Conservation (phyloP, 306 rosid genomes). For the Senna siamea region DNA sequence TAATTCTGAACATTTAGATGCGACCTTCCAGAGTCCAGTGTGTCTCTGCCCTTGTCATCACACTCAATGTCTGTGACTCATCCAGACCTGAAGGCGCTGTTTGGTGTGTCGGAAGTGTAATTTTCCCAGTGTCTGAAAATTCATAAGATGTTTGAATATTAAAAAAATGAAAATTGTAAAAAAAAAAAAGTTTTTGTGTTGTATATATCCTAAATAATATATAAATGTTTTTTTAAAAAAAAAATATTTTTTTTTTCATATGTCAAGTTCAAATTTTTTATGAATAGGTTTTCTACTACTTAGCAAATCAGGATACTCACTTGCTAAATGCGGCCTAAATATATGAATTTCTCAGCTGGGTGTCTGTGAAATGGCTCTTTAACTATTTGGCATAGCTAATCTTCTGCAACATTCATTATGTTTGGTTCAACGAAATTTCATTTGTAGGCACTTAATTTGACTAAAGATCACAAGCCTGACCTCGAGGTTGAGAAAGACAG, state of each 20-base stretch:
- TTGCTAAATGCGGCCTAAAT: too few relatives aligned
- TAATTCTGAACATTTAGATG: conserved; percentile 25
- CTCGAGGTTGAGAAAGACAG: conserved; percentile 87
- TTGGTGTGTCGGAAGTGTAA: not conserved
- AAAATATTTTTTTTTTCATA: too few relatives aligned
- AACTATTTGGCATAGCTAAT: conserved; percentile 16
- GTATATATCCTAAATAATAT: too few relatives aligned
- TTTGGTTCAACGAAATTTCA: conserved; percentile 35
- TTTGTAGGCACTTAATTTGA: conserved; percentile 83
- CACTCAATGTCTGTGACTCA: conserved; percentile 3
- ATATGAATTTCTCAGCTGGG: not conserved
- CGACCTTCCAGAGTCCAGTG: not conserved
- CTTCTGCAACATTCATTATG: conserved; percentile 18
- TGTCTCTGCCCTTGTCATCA: conserved; percentile 5
- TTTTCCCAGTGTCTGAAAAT: not conserved
- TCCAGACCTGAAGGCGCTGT: not conserved
- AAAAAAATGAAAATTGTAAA: too few relatives aligned
- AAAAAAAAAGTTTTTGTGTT: too few relatives aligned
- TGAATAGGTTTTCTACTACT: not conserved
- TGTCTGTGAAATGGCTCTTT: conserved; percentile 19
- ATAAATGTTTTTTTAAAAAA: too few relatives aligned
- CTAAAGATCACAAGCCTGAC: conserved; percentile 96
- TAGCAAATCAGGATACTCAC: too few relatives aligned
- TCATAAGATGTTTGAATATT: not conserved
- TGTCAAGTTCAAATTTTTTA: too few relatives aligned